phyloP scores from a whole-genome alignment of 306 rosid species.

The Ochetophila trinervis region DNA sequence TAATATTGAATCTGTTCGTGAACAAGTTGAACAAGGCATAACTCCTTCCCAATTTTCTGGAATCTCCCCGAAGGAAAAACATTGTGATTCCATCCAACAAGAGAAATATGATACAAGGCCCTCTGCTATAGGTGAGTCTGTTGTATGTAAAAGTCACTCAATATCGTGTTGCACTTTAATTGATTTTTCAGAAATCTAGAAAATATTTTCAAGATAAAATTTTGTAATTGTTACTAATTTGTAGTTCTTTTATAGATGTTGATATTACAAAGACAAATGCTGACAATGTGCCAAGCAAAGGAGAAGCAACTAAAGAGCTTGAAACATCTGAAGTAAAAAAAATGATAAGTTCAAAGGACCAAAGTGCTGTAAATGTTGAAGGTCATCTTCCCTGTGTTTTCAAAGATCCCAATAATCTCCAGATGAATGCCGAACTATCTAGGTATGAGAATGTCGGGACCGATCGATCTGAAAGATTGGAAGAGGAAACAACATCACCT shows the following conservation, averaged over 20 bases:
- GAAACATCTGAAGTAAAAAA: constrained; percentile 21
- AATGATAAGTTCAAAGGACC: constrained; percentile 22
- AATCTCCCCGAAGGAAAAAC: constrained; percentile 30
- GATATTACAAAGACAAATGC: constrained; percentile 18
- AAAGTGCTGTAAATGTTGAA: constrained; percentile 18
- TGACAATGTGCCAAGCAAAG: constrained; percentile 31
- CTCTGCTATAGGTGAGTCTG: constrained; percentile 30
- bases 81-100: constrained; percentile 25
- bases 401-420: constrained; percentile 24
- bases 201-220: neutral
- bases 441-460: constrained; percentile 25
- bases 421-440: constrained; percentile 18
- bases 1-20: constrained; percentile 18
- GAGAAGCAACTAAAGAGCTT: constrained; percentile 34
- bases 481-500: constrained; percentile 36
- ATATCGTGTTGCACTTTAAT: neutral
- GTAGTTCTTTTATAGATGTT: constrained; percentile 31
- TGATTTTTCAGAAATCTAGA: constrained; percentile 2
- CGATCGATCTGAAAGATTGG: constrained; percentile 24
- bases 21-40: constrained; percentile 32
- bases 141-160: constrained; percentile 13
- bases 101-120: constrained; percentile 17
- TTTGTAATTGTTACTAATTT: constrained; percentile 18
- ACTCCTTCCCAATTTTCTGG: constrained; percentile 18
- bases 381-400: constrained; percentile 22